Evolutionary conservation across 208 protist species (phyloP), one percentile per base, ranked within the genome.

Genomic region (Trypanosoma melophagium): DNA sequence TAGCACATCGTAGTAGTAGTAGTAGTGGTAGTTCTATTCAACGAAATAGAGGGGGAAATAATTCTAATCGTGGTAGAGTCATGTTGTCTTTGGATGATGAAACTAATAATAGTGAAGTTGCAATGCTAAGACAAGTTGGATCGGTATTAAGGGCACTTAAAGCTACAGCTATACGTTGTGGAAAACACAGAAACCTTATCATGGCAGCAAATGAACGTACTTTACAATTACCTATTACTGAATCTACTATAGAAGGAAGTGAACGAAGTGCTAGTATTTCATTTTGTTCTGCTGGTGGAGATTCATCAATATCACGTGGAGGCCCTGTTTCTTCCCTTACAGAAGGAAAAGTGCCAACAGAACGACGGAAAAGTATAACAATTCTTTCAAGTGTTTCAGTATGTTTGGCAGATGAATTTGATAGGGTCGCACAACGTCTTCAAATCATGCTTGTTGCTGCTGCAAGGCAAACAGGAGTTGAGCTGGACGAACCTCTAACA

Each of bases 71-170:
- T 35, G 66, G 64, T 14, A 31, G 47, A 17, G 19, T 38, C 3
- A n/a, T 19, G 4, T 3, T 38, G n/a, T 17, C 19, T 19, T 24
- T 44, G 0, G 66, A 67, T 2, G 74, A 72, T 51, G 67, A 56
- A 24, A 51, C 51, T 47, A 59, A 45, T 42, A 47, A 67, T 7
- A 54, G 51, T 14, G 69, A 69, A 7, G 52, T 62, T 10, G 42
- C 49, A 41, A 50, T 78, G 42, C 66, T 82, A n/a, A 21, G 59
- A 42, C 71, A 79, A 59, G 72, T 75, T 14, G 56, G 71, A 19
- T 60, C 81, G 1, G 68, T 89, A 14, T 63, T 92, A 47, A 69
- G 74, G 4, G 79, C 83, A 14, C 65, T 87, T 7, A 92, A 92
- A 62, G 86, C 78, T 5, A 75, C 66, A 35, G 76, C 63, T n/a